Conservation (phyloP, 805 yeast species). For the Yarrowia hollandica region DNA sequence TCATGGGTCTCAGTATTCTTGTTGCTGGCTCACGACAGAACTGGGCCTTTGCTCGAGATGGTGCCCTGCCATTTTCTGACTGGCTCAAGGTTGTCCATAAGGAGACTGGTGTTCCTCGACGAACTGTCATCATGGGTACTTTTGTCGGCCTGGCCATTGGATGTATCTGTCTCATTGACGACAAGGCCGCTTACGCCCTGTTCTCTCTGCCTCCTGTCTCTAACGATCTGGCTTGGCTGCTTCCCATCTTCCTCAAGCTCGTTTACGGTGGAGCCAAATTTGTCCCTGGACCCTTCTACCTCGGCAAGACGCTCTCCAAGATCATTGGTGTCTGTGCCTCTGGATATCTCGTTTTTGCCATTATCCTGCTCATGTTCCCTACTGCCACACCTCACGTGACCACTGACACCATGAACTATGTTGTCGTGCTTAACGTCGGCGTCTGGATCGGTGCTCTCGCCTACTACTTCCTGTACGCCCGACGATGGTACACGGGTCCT, state of each 20-base stretch:
- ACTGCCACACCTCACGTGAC: conserved; percentile 40
- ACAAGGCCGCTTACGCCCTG: conserved; percentile 65
- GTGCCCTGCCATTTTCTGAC: conserved; percentile 64
- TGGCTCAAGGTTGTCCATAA: conserved; percentile 59
- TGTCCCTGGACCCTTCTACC: conserved; percentile 65
- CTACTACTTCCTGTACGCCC: conserved; percentile 55
- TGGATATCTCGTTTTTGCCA: conserved; percentile 53
- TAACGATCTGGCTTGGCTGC: conserved; percentile 62
- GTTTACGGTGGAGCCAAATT: conserved; percentile 52
- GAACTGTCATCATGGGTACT: conserved; percentile 61
- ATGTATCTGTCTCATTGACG: conserved; percentile 56
- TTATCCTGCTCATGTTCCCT: conserved; percentile 65
- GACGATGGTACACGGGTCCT: conserved; percentile 61
- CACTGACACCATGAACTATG: conserved; percentile 61
- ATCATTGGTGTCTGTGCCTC: conserved; percentile 50
- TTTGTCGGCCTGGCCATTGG: conserved; percentile 55
- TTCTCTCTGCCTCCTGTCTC: conserved; percentile 66
- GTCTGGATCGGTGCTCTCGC: conserved; percentile 55
- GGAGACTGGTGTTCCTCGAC: conserved; percentile 59
- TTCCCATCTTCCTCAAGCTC: conserved; percentile 56
- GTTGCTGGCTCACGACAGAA: conserved; percentile 69
- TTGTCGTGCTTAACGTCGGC: conserved; percentile 62
- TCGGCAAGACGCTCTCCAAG: conserved; percentile 53
- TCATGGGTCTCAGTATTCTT: conserved; percentile 64
- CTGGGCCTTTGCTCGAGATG: conserved; percentile 77